phyloP scores from a whole-genome alignment of 768 basidiomycete genomes.

The Rhizopogon salebrosus region DNA sequence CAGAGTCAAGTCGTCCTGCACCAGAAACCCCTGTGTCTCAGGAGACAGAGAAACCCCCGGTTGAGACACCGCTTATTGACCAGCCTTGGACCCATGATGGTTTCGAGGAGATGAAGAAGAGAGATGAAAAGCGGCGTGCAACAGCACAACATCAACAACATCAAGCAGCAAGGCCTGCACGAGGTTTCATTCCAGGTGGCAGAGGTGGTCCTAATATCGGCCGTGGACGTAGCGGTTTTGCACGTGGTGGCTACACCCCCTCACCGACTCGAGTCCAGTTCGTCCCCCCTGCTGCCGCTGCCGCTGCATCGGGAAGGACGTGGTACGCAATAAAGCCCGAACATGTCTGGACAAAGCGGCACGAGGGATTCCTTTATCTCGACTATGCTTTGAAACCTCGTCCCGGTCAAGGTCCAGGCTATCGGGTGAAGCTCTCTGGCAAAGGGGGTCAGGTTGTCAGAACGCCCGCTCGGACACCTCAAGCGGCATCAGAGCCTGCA shows the following conservation, averaged over 20 bases:
- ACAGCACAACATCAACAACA: slow-evolving; percentile 33
- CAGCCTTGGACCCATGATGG: slow-evolving; percentile 81
- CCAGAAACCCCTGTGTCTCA: slow-evolving; percentile 9
- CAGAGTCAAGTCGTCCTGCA: slow-evolving; percentile 3
- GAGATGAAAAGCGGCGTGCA: slow-evolving; percentile 51
- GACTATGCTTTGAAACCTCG: slow-evolving; percentile 56
- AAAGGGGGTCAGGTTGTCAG: slow-evolving; percentile 38
- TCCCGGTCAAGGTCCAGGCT: slow-evolving; percentile 46
- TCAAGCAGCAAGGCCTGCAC: slow-evolving; percentile 22
- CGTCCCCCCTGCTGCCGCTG: slow-evolving; percentile 20
- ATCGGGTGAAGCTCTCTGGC: slow-evolving; percentile 64
- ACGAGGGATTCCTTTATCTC: slow-evolving; percentile 68
- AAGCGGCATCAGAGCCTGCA: slow-evolving; percentile 10
- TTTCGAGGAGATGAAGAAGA: slow-evolving; percentile 79
- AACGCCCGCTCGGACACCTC: slow-evolving; percentile 16
- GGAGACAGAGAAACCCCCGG: slow-evolving; percentile 13
- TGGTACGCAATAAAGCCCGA: slow-evolving; percentile 80
- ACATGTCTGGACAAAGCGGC: slow-evolving; percentile 78
- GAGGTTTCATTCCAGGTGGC: slow-evolving; percentile 35
- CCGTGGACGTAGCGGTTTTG: slow-evolving; percentile 42
- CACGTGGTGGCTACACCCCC: slow-evolving; percentile 34
- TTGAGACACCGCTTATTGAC: slow-evolving; percentile 55
- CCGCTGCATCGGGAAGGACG: slow-evolving; percentile 36
- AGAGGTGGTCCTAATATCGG: slow-evolving; percentile 40
- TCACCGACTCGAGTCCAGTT: slow-evolving; percentile 27